These are phyloP conservation scores for Termitomyces sp. DNA, from an alignment of 768 basidiomycete genomes.

Conservation along the genomic window DNA sequence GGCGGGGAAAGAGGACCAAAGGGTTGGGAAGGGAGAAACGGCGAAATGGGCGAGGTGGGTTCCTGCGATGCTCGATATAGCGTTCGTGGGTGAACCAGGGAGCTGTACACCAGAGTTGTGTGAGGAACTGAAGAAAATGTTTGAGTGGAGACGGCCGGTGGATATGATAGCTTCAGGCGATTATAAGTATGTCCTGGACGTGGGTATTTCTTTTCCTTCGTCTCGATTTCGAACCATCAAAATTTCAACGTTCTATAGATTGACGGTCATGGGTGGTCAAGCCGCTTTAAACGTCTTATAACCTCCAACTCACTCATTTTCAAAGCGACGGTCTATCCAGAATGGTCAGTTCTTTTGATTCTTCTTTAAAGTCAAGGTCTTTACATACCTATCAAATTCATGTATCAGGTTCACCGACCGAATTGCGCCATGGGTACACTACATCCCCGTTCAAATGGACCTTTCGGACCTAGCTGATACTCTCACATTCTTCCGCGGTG, in stretches of 20 bases:
- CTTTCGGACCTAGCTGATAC: background rate
- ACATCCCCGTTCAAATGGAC: slow-evolving; percentile 59
- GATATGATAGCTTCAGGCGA: slow-evolving; percentile 32
- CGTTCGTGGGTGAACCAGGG: slow-evolving; percentile 32
- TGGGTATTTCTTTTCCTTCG: slow-evolving; percentile 23
- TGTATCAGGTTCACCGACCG: slow-evolving; percentile 43
- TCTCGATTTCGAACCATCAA: background rate
- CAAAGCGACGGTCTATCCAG: slow-evolving; percentile 61
- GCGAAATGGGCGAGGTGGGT: slow-evolving; percentile 27
- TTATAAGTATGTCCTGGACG: slow-evolving; percentile 59
- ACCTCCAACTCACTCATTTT: slow-evolving; percentile 54
- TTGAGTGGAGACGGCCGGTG: slow-evolving; percentile 41
- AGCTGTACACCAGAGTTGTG: slow-evolving; percentile 28
- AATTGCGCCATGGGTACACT: slow-evolving; percentile 65
- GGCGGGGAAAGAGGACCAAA: slow-evolving; percentile 16
- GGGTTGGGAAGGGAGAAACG: slow-evolving; percentile 27
- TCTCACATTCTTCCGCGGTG: background rate
- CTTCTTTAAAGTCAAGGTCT: background rate
- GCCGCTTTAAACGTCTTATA: slow-evolving; percentile 57
- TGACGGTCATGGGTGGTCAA: slow-evolving; percentile 59
- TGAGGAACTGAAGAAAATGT: slow-evolving; percentile 32
- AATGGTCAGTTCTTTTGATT: slow-evolving; percentile 39
- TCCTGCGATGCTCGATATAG: slow-evolving; percentile 49
- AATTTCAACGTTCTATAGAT: slow-evolving; percentile 23
- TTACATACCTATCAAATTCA: background rate